These are phyloP conservation scores for Chrysoporthe austroafricana DNA, from an alignment of 2,329 filamentous ascomycete genomes.

Conservation along the genomic window DNA sequence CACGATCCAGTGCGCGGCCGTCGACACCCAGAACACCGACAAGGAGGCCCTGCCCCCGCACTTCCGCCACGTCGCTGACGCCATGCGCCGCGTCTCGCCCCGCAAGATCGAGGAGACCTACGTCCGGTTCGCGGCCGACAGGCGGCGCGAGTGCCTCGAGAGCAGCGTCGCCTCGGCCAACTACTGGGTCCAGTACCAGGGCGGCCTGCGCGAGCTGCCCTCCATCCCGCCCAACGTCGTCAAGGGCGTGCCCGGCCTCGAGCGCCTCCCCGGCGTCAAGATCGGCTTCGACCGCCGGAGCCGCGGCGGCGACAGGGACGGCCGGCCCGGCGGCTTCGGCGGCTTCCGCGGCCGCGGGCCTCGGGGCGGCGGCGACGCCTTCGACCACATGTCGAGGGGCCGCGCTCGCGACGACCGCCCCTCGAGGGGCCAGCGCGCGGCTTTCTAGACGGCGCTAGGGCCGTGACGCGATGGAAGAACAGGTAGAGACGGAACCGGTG, in stretches of 20 bases:
- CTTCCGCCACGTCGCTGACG: slow-evolving; percentile 48
- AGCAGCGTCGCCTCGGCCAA: slow-evolving; percentile 56
- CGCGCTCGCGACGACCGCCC: slow-evolving; percentile 8
- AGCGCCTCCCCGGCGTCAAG: slow-evolving; percentile 40
- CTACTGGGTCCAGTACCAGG: slow-evolving; percentile 53
- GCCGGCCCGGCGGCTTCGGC: background rate
- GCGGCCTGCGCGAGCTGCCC: slow-evolving; percentile 57
- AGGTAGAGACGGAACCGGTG: background rate
- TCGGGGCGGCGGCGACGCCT: slow-evolving; percentile 17
- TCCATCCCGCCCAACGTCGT: slow-evolving; percentile 35
- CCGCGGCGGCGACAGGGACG: background rate
- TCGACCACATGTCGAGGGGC: slow-evolving; percentile 16
- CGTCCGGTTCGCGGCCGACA: slow-evolving; percentile 56
- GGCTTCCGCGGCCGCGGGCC: slow-evolving; percentile 8
- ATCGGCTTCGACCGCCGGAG: slow-evolving; percentile 29
- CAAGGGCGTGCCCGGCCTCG: slow-evolving; percentile 38
- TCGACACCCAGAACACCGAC: slow-evolving; percentile 57
- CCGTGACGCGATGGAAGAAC: background rate
- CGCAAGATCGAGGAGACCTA: slow-evolving; percentile 55
- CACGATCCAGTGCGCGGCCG: slow-evolving; percentile 54
- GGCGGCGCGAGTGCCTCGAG: slow-evolving; percentile 42
- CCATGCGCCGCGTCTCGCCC: slow-evolving; percentile 47
- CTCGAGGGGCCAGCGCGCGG: background rate
- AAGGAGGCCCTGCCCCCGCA: slow-evolving; percentile 46
- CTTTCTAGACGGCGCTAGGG: slow-evolving; percentile 10